These are phyloP conservation scores for Ustulina deusta DNA, from an alignment of 2,329 filamentous ascomycete genomes.

Conservation along the genomic window DNA sequence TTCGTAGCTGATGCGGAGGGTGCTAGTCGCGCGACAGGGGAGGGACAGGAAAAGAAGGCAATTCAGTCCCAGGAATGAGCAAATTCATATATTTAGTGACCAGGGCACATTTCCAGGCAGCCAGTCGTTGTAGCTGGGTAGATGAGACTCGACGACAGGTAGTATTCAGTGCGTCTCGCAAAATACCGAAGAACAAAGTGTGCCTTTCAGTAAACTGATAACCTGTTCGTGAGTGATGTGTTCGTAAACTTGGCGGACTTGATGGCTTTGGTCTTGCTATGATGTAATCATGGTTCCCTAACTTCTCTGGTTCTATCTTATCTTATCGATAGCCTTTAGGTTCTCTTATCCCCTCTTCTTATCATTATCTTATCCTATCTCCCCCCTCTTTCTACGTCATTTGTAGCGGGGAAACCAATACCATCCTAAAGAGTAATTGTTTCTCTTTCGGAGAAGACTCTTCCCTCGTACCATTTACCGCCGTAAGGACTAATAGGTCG, in stretches of 20 bases:
- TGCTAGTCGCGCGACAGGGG: background rate
- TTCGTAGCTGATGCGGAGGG: background rate
- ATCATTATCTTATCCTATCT: too few species aligned
- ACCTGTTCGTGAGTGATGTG: background rate
- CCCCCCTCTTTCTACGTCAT: too few species aligned
- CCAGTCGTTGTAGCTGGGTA: background rate
- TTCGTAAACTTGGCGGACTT: background rate
- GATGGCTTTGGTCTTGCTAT: background rate
- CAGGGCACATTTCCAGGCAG: background rate
- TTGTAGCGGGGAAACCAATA: too few species aligned
- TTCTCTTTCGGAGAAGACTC: too few species aligned
- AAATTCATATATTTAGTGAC: background rate
- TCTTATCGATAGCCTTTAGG: constrained; percentile 9
- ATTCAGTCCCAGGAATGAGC: background rate
- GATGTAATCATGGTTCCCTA: constrained; percentile 8
- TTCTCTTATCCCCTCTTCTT: too few species aligned
- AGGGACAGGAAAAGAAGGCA: background rate
- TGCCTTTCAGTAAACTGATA: background rate
- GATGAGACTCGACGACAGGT: background rate
- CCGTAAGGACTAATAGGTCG: background rate
- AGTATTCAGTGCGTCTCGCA: background rate
- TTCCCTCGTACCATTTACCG: too few species aligned
- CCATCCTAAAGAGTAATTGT: too few species aligned
- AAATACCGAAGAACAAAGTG: constrained; percentile 19
- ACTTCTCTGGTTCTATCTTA: background rate